These are phyloP conservation scores for Cladosporium sp. DNA, from an alignment of 2,329 filamentous ascomycete species.

Conservation along the genomic window DNA sequence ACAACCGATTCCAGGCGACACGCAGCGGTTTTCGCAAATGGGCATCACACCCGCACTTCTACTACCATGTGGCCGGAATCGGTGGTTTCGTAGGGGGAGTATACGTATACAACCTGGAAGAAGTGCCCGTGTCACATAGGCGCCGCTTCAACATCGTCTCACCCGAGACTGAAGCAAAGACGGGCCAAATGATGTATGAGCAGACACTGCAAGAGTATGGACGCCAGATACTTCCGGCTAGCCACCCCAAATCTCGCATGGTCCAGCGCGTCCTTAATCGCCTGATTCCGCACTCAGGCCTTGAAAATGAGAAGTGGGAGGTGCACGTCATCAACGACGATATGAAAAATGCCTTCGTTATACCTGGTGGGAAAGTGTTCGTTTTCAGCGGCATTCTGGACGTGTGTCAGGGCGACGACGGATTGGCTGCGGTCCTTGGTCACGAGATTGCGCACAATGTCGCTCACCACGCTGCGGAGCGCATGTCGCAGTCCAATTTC, in stretches of 20 bases:
- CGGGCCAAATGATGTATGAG: conserved; percentile 51
- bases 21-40: conserved; percentile 28
- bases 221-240: conserved; percentile 51
- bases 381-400: conserved; percentile 67
- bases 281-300: conserved; percentile 61
- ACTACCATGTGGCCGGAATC: conserved; percentile 39
- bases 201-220: conserved; percentile 51
- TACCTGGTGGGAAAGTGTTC: conserved; percentile 72
- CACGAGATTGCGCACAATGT: conserved; percentile 77
- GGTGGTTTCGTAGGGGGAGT: conserved; percentile 44
- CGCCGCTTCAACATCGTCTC: conserved; percentile 66
- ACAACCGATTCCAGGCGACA: conserved; percentile 26
- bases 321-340: conserved; percentile 68
- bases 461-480: conserved; percentile 62
- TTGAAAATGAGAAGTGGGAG: conserved; percentile 58
- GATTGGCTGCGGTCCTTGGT: conserved; percentile 67
- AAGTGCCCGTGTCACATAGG: conserved; percentile 59
- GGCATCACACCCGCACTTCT: conserved; percentile 41
- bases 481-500: conserved; percentile 43
- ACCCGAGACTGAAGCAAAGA: conserved; percentile 48
- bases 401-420: conserved; percentile 61
- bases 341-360: conserved; percentile 65
- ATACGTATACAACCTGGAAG: conserved; percentile 64
- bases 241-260: conserved; percentile 50
- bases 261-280: conserved; percentile 61